Conservation (phyloP, 352 stramenopile species). For the Globisporangium paddicum region DNA sequence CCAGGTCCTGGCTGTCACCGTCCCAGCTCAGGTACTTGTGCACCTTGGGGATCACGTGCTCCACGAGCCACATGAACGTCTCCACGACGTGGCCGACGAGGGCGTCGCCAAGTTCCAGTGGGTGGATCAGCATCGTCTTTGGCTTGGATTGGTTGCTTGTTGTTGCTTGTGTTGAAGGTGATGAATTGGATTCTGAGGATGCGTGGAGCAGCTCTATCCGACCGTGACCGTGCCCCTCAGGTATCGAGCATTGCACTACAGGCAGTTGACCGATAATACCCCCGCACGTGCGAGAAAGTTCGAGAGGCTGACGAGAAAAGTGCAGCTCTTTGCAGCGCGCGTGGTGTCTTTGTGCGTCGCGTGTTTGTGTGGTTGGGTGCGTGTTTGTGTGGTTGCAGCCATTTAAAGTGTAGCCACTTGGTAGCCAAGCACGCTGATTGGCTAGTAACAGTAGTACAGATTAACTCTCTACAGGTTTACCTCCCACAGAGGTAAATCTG, state of each 20-base stretch:
- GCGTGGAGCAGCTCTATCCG: too few species aligned
- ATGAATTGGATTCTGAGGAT: not conserved
- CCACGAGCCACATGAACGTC: constrained; percentile 15
- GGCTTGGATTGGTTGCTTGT: not conserved
- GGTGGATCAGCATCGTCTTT: not conserved
- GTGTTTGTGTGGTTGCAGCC: too few species aligned
- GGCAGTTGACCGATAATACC: too few species aligned
- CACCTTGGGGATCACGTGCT: constrained; percentile 38
- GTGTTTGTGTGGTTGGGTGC: not conserved
- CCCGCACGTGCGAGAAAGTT: not conserved
- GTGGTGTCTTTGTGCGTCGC: not conserved
- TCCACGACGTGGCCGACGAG: not conserved
- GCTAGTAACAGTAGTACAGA: too few species aligned
- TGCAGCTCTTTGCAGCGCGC: not conserved
- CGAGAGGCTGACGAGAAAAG: not conserved
- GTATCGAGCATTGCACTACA: not conserved
- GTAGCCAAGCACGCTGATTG: too few species aligned
- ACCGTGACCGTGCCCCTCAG: not conserved
- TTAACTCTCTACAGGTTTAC: too few species aligned
- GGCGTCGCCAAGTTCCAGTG: not conserved
- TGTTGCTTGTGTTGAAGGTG: not conserved
- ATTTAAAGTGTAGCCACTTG: too few species aligned
- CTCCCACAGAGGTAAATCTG: too few species aligned
- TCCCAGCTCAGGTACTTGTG: constrained; percentile 51
- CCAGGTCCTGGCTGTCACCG: constrained; percentile 19